A percentile compares a stretch with the other conserved stretches of the same genome.
These are phyloP conservation scores for Fusarium tuaranense DNA, from an alignment of 2,329 filamentous ascomycete species.

Conservation along the genomic window DNA sequence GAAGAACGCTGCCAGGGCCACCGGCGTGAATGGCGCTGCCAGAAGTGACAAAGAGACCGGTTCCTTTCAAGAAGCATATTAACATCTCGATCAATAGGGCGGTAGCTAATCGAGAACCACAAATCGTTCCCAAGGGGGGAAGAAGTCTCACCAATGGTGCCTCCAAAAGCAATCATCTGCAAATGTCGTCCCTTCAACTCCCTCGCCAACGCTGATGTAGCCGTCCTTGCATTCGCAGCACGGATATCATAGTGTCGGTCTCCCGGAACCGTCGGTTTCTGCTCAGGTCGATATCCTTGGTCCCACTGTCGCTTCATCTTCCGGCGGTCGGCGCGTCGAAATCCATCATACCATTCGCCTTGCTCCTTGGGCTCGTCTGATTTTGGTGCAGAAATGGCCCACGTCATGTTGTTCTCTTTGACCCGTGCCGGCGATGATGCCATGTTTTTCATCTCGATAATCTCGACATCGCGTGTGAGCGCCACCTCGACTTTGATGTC, in stretches of 20 bases:
- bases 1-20: constrained; percentile 81
- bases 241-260: constrained; percentile 66
- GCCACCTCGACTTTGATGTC: constrained; percentile 36
- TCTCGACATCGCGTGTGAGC: constrained; percentile 31
- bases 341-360: constrained; percentile 36
- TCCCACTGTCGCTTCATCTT: constrained; percentile 29
- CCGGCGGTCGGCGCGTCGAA: constrained; percentile 34
- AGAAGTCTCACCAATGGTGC: constrained; percentile 76
- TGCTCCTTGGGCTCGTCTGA: constrained; percentile 17
- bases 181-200: constrained; percentile 86
- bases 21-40: constrained; percentile 77
- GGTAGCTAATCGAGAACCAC: neutral
- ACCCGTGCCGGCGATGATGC: neutral
- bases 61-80: constrained; percentile 62
- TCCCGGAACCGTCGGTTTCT: constrained; percentile 21
- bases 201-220: constrained; percentile 79
- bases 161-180: constrained; percentile 98
- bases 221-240: constrained; percentile 77
- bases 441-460: constrained; percentile 33
- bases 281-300: constrained; percentile 27
- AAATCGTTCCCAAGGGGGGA: neutral
- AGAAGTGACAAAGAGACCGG: constrained; percentile 90
- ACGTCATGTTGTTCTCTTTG: constrained; percentile 20
- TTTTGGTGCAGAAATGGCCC: constrained; percentile 26
- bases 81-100: neutral